phyloP scores from a whole-genome alignment of 805 yeast species.

The Candida pseudoglaebosa region DNA sequence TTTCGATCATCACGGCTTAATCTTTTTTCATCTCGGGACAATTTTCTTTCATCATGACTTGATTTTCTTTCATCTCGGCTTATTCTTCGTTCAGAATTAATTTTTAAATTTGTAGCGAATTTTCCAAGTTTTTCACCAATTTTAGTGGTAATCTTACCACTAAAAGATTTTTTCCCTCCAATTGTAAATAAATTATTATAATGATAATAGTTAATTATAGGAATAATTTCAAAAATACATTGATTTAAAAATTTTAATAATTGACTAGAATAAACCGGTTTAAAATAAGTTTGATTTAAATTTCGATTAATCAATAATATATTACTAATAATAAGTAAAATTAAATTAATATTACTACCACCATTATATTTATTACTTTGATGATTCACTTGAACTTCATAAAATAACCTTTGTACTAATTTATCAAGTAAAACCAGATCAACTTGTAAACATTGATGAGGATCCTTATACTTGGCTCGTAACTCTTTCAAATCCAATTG shows the following conservation, averaged over 20 bases:
- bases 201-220: not conserved
- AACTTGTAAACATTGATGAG: no score
- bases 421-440: no score
- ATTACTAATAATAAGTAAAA: not conserved
- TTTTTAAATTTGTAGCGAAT: not conserved
- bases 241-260: constrained; percentile 8
- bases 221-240: not conserved
- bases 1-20: no score
- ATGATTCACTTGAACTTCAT: no score
- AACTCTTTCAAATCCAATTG: no score
- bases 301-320: not conserved
- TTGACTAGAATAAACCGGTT: not conserved
- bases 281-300: not conserved
- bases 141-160: no score
- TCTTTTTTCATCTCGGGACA: not conserved
- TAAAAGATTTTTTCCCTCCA: constrained; percentile 4
- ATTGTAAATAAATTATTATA: not conserved
- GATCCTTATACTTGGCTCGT: no score
- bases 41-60: not conserved
- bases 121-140: not conserved
- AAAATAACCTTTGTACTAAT: no score
- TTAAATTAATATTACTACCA: not conserved
- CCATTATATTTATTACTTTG: no score
- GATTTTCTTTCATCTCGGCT: not conserved
- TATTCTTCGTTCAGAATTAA: not conserved